A percentile compares a stretch with the other conserved stretches of the same genome.
Evolutionary conservation across 441 rosid genomes (phyloP).

Genomic region (Brassica balearica): DNA sequence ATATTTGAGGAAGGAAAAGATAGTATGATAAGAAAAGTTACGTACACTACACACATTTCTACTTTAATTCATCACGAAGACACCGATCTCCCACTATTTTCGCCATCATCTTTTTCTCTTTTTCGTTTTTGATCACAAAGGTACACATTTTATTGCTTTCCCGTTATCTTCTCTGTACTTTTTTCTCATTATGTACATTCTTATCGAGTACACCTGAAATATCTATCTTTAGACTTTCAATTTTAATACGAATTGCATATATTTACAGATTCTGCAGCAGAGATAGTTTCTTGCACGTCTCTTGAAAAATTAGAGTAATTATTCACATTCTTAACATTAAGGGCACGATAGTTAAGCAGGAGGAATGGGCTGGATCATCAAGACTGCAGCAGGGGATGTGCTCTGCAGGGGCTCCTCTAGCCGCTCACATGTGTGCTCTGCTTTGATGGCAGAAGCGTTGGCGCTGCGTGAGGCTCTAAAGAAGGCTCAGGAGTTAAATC

Average conservation of each 20-base stretch:
- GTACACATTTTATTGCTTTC: conserved; percentile 38
- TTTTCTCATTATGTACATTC: conserved; percentile 30
- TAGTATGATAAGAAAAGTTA: conserved; percentile 37
- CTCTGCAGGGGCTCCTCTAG: no score
- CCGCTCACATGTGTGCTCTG: no score
- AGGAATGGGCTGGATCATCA: no score
- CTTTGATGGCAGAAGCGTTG: no score
- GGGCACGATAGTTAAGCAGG: no score
- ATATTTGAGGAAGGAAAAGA: conserved; percentile 28
- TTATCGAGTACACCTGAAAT: conserved; percentile 32
- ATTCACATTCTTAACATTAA: not conserved
- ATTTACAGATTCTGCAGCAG: conserved; percentile 6
- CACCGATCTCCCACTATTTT: conserved; percentile 39
- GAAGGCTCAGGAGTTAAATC: no score
- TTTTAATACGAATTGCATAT: conserved; percentile 10
- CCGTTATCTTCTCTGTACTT: conserved; percentile 32
- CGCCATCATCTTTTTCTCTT: conserved; percentile 32
- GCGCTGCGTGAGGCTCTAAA: no score
- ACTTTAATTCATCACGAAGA: conserved; percentile 46
- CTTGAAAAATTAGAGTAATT: not conserved
- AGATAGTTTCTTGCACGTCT: not conserved
- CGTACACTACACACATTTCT: conserved; percentile 38
- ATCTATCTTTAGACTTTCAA: not conserved
- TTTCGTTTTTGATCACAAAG: conserved; percentile 37
- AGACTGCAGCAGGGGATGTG: no score